These are phyloP conservation scores for Aspergillus sp. DNA, from an alignment of 2,329 filamentous ascomycete genomes.

Conservation along the genomic window DNA sequence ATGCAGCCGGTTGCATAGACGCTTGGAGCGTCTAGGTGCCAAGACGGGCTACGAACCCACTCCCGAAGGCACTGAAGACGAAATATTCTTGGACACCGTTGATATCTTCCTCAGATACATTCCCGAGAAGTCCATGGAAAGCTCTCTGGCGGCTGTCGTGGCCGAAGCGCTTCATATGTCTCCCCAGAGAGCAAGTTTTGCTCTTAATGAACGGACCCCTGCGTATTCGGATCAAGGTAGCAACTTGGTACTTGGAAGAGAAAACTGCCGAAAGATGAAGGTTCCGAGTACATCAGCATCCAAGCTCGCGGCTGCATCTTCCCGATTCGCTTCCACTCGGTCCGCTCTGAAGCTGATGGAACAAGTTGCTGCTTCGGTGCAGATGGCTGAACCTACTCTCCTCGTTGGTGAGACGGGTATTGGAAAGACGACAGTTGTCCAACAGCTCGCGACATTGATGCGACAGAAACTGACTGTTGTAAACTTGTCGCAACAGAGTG, in stretches of 20 bases:
- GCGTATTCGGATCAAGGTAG: slow-evolving; percentile 56
- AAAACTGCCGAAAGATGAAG: slow-evolving; percentile 52
- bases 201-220: slow-evolving; percentile 66
- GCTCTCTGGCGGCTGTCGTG: slow-evolving; percentile 54
- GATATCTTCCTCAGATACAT: slow-evolving; percentile 87
- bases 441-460: slow-evolving; percentile 78
- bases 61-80: slow-evolving; percentile 64
- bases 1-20: slow-evolving; percentile 67
- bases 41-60: slow-evolving; percentile 64
- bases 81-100: slow-evolving; percentile 87
- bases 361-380: slow-evolving; percentile 75
- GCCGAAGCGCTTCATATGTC: slow-evolving; percentile 84
- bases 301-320: slow-evolving; percentile 27
- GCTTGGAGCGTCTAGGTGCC: slow-evolving; percentile 53
- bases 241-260: slow-evolving; percentile 60
- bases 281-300: slow-evolving; percentile 41
- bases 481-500: slow-evolving; percentile 96
- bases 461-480: slow-evolving; percentile 85
- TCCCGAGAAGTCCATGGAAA: slow-evolving; percentile 56
- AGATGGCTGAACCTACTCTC: slow-evolving; percentile 78
- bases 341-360: slow-evolving; percentile 81
- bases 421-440: slow-evolving; percentile 92
- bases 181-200: slow-evolving; percentile 71
- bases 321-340: slow-evolving; percentile 75
- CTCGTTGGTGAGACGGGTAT: slow-evolving; percentile 99